Percentiles rank a stretch among this genome's conserved stretches.
Conservation (phyloP, 805 yeast species). For the Zygotorulaspora danielsina region DNA sequence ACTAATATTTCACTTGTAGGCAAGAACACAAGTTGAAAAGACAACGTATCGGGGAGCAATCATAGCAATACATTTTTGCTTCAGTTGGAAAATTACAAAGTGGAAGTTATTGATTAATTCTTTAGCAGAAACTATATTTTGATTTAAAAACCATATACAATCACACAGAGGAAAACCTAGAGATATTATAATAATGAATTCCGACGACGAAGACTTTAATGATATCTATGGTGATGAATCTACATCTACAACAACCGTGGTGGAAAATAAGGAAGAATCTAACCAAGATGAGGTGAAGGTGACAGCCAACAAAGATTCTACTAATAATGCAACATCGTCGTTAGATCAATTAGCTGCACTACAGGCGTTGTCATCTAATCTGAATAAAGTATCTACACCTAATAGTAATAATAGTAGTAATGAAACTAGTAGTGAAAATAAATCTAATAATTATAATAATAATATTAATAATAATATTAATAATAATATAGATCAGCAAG, state of each 20-base stretch:
- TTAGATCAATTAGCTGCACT: constrained; percentile 36
- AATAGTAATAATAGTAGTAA: constrained; percentile 19
- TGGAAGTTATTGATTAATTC: no score
- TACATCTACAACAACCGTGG: constrained; percentile 17
- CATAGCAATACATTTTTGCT: background rate
- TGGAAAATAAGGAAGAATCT: constrained; percentile 15
- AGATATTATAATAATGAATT: constrained; percentile 51
- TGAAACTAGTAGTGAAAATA: constrained; percentile 15
- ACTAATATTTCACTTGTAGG: background rate
- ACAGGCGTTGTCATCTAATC: constrained; percentile 35
- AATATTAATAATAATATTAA: constrained; percentile 12
- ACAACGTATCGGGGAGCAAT: background rate
- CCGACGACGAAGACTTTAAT: constrained; percentile 93
- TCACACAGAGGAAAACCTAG: background rate
- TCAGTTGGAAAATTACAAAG: no score
- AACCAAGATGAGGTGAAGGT: constrained; percentile 14
- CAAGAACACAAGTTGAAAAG: background rate
- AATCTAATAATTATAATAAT: constrained; percentile 5
- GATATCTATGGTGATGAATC: constrained; percentile 63
- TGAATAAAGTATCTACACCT: constrained; percentile 26
- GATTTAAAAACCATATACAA: no score
- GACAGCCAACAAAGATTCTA: constrained; percentile 17
- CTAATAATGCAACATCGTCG: constrained; percentile 21
- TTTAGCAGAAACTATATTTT: no score
- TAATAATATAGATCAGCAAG: constrained; percentile 11